Percentiles rank a stretch among this genome's conserved stretches.
These are phyloP conservation scores for Monilinia fructicola DNA, from an alignment of 2,329 filamentous ascomycete genomes.

Conservation along the genomic window DNA sequence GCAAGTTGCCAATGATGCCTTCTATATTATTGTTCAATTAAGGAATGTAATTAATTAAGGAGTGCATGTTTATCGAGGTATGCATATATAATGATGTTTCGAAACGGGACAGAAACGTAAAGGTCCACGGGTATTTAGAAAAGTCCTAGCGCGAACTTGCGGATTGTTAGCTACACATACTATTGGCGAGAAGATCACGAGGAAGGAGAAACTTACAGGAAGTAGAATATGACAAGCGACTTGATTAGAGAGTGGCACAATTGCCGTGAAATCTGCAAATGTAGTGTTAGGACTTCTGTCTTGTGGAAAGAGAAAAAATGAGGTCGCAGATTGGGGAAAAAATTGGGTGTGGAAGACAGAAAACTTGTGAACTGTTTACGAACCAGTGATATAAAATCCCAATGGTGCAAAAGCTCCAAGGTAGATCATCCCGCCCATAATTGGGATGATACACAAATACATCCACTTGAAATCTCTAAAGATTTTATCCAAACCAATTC, in stretches of 20 bases:
- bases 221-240: conserved; percentile 30
- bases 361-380: too few relatives aligned
- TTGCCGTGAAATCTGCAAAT: conserved; percentile 51
- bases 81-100: neutral
- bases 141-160: conserved; percentile 27
- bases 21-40: neutral
- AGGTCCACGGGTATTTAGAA: conserved; percentile 8
- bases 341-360: too few relatives aligned
- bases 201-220: conserved; percentile 23
- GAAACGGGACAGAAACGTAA: too few relatives aligned
- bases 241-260: conserved; percentile 54
- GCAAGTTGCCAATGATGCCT: neutral
- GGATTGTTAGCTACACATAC: conserved; percentile 7
- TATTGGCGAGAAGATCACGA: neutral
- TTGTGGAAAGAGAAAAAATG: too few relatives aligned
- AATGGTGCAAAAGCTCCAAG: conserved; percentile 32
- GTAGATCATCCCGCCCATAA: conserved; percentile 36
- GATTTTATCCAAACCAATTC: conserved; percentile 55
- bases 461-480: conserved; percentile 57
- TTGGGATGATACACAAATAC: conserved; percentile 37
- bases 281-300: too few relatives aligned
- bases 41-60: neutral
- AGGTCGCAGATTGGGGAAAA: too few relatives aligned
- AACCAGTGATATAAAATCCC: conserved; percentile 54
- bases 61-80: neutral